Conservation (phyloP, 768 basidiomycete species). For the Galerina sulciceps region DNA sequence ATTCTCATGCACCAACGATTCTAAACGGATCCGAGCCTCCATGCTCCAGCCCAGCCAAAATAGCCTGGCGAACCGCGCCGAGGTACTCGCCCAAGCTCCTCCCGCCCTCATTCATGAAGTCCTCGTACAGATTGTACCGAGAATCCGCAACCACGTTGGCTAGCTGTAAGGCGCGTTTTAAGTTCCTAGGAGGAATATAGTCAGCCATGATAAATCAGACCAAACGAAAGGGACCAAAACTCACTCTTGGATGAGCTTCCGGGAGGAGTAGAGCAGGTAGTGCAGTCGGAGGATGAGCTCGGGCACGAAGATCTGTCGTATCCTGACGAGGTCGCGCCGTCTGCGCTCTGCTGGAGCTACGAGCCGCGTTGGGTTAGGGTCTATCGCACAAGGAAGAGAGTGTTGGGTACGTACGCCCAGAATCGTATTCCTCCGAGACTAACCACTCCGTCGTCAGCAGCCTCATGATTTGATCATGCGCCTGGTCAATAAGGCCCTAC, state of each 20-base stretch:
- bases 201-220: background rate
- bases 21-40: constrained; percentile 82
- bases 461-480: constrained; percentile 66
- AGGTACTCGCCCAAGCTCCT: constrained; percentile 75
- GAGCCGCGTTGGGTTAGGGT: background rate
- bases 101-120: constrained; percentile 71
- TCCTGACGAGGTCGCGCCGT: constrained; percentile 71
- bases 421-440: constrained; percentile 51
- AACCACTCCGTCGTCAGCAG: constrained; percentile 83
- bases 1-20: constrained; percentile 28
- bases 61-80: constrained; percentile 69
- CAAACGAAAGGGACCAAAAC: constrained; percentile 20
- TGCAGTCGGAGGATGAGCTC: constrained; percentile 90
- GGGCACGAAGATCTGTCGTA: constrained; percentile 88
- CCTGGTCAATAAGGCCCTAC: constrained; percentile 65
- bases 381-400: background rate
- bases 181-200: constrained; percentile 53
- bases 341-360: constrained; percentile 39
- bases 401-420: constrained; percentile 29
- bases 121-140: constrained; percentile 82
- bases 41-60: constrained; percentile 71
- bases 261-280: constrained; percentile 66
- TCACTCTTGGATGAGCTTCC: constrained; percentile 67
- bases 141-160: constrained; percentile 90
- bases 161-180: constrained; percentile 75